Percentiles rank a stretch among this genome's conserved stretches.
These are phyloP conservation scores for Xylariales sp. DNA, from an alignment of 2,329 filamentous ascomycete genomes.

Conservation along the genomic window DNA sequence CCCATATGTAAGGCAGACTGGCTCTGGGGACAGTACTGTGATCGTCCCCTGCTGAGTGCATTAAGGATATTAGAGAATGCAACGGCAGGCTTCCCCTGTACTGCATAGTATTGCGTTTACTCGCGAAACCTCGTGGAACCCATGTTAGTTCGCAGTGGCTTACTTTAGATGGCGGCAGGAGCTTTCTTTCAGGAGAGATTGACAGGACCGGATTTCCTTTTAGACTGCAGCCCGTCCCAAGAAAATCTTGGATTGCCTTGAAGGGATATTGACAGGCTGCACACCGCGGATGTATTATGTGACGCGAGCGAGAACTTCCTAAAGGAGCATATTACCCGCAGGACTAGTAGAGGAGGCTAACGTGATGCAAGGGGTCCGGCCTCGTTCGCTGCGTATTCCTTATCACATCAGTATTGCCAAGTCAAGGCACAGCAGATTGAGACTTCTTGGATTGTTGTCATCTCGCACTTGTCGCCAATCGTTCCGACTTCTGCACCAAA, in stretches of 20 bases:
- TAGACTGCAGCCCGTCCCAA: not conserved
- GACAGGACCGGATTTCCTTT: not conserved
- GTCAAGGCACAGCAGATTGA: no score
- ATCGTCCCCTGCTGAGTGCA: not conserved
- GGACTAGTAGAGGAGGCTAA: not conserved
- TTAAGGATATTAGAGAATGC: not conserved
- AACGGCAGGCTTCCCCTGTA: not conserved
- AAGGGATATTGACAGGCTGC: not conserved
- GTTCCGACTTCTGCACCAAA: no score
- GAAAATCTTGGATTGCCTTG: not conserved
- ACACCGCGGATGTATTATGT: not conserved
- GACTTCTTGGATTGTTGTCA: no score
- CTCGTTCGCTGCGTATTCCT: not conserved
- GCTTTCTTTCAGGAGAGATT: not conserved
- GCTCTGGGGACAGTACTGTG: no score
- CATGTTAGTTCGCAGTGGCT: not conserved
- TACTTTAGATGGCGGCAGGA: not conserved
- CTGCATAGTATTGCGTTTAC: not conserved
- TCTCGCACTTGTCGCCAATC: no score
- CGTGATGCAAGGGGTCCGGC: not conserved
- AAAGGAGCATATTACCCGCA: constrained; percentile 2
- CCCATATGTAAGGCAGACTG: no score
- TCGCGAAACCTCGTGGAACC: constrained; percentile 4
- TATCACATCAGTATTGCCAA: not conserved
- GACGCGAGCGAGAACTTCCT: not conserved